Percentiles rank a stretch among this genome's conserved stretches.
phyloP scores from a whole-genome alignment of 345 rosid species.

The Linum tenue region DNA sequence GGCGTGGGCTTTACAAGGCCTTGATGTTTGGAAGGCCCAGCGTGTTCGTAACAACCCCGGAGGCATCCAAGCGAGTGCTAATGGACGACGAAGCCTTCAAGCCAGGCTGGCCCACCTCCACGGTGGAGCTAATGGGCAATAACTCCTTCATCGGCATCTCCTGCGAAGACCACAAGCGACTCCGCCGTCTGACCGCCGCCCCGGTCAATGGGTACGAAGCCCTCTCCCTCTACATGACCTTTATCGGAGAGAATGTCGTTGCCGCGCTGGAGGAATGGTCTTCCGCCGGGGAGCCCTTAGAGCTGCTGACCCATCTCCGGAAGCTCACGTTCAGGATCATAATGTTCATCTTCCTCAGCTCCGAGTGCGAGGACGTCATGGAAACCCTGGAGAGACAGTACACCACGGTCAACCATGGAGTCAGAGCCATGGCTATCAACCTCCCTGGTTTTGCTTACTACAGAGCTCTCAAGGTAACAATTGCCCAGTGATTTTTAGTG shows the following conservation, averaged over 20 bases:
- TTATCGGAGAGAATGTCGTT: conserved; percentile 53
- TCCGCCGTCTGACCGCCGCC: conserved; percentile 62
- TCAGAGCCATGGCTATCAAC: conserved; percentile 83
- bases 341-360: conserved; percentile 70
- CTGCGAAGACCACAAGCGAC: conserved; percentile 75
- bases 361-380: conserved; percentile 51
- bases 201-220: conserved; percentile 81
- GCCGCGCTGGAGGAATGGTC: conserved; percentile 56
- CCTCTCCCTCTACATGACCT: conserved; percentile 43
- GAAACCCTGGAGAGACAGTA: conserved; percentile 68
- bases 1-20: conserved; percentile 55
- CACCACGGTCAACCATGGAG: conserved; percentile 62
- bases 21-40: conserved; percentile 84
- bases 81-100: conserved; percentile 59
- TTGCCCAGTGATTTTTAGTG: not conserved
- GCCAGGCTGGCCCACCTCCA: conserved; percentile 77
- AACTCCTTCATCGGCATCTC: conserved; percentile 71
- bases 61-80: conserved; percentile 50
- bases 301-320: conserved; percentile 58
- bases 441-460: conserved; percentile 81
- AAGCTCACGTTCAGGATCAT: conserved; percentile 74
- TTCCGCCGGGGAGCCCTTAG: conserved; percentile 42
- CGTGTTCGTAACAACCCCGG: conserved; percentile 63
- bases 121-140: conserved; percentile 56
- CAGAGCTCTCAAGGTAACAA: conserved; percentile 60